Evolutionary conservation across 192 early-diverging fungal genomes (phyloP).

Genomic region (Coemansia sp.): DNA sequence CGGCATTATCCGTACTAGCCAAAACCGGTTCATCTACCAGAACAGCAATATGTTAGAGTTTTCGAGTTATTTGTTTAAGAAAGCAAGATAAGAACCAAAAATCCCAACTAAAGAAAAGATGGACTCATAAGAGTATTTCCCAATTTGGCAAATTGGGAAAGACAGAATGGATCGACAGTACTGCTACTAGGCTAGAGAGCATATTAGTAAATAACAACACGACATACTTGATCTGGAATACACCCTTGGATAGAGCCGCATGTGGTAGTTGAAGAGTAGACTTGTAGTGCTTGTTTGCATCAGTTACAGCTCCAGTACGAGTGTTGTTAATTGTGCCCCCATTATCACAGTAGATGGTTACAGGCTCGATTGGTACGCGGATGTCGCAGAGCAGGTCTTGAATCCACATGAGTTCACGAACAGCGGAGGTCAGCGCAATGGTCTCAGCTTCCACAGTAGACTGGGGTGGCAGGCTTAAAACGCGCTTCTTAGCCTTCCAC

Average conservation of each 20-base stretch:
- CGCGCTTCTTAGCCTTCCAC: neutral
- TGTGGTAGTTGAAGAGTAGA: neutral
- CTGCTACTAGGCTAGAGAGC: no score
- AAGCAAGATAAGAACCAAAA: no score
- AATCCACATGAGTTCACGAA: neutral
- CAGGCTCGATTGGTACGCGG: neutral
- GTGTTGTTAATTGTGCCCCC: neutral
- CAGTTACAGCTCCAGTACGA: neutral
- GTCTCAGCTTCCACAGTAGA: neutral
- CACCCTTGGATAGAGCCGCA: neutral
- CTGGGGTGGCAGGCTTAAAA: neutral
- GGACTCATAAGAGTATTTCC: no score
- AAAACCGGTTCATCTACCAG: no score
- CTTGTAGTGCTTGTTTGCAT: conserved; percentile 9
- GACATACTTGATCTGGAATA: neutral
- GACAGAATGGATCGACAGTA: no score
- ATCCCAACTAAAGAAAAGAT: no score
- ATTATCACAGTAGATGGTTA: neutral
- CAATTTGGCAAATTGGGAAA: no score
- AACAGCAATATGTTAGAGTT: no score
- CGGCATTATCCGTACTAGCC: no score
- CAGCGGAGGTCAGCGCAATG: neutral
- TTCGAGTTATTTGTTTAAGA: no score
- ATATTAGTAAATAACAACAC: no score
- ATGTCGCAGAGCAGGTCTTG: neutral